Evolutionary conservation across 345 rosid genomes (phyloP), one percentile per base, ranked within the genome.

Genomic region (Theobroma cacao): DNA sequence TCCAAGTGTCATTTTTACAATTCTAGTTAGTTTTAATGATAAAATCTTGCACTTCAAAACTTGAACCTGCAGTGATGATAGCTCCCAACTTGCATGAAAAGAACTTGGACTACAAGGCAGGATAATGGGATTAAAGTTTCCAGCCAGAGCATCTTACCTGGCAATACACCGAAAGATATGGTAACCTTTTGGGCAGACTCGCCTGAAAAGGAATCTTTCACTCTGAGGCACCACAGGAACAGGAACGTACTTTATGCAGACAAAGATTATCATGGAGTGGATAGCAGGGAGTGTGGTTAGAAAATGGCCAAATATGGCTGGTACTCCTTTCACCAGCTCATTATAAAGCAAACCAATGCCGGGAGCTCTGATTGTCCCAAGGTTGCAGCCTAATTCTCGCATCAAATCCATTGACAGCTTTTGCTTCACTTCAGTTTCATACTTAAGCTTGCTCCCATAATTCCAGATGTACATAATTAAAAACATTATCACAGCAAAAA

Each of bases 91-190:
- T 45, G 60, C 40, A 73, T 33, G 72, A 79, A 65, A 31, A 22
- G 34, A 12, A 36, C 11, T 9, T 22, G 10, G 63, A 74, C 36
- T 34, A 56, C 1, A 41, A 31, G 43, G 30, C 60, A 71, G 31
- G 4, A 30, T 71, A 18, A 71, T 7, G 6, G 24, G 28, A 28
- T 0, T 7, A 22, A 56, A 48, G 26, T 30, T 50, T 70, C 74
- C 74, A 18, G 17, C 64, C 40, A 48, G 18, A 76, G 60, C 59
- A 78, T 61, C 77, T 79, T 83, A 96, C 99, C 99, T 91, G 64
- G 98, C 98, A 80, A 96, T 90, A 84, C 99, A 96, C 26, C 98
- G 99, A 85, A 96, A 96, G 66, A 94, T 89, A 89, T 96, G 99
- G 86, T 92, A 96, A 86, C 89, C 75, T 80, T 91, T 92, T 22